These are phyloP conservation scores for Botryosphaeria dothidea DNA, from an alignment of 2,329 filamentous ascomycete species.

Conservation along the genomic window DNA sequence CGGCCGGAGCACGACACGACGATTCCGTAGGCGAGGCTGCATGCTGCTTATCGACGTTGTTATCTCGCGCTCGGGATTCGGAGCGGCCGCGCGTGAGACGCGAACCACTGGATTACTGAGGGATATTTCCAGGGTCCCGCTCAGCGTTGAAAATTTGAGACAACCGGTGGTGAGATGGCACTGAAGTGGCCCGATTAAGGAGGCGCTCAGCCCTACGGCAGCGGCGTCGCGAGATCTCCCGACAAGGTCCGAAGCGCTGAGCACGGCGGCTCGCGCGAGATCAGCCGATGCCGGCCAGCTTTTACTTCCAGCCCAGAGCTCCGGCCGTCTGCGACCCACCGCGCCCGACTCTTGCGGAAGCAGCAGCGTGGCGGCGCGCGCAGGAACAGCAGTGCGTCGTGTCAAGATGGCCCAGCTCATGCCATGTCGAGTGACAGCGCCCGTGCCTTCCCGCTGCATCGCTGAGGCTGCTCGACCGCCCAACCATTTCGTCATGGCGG, in stretches of 20 bases:
- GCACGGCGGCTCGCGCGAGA: slow-evolving; percentile 7
- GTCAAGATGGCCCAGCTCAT: slow-evolving; percentile 6
- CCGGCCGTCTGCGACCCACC: slow-evolving; percentile 6
- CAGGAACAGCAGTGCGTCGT: slow-evolving; percentile 10
- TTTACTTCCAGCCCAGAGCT: slow-evolving; percentile 5
- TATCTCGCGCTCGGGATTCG: background rate
- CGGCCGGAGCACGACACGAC: background rate
- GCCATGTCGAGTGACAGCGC: slow-evolving; percentile 16
- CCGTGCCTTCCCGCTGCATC: slow-evolving; percentile 2
- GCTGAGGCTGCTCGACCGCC: background rate
- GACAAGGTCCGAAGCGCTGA: slow-evolving; percentile 2
- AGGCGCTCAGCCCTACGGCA: slow-evolving; percentile 13
- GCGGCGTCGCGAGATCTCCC: slow-evolving; percentile 11
- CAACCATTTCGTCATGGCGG: slow-evolving; percentile 15
- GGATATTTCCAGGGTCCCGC: slow-evolving; percentile 13
- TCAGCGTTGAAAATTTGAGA: slow-evolving; percentile 12
- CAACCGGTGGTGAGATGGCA: slow-evolving; percentile 13
- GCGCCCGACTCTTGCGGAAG: background rate
- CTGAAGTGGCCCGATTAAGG: slow-evolving; percentile 12
- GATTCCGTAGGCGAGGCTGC: background rate
- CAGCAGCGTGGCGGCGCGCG: background rate
- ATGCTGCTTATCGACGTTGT: background rate
- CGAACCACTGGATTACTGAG: slow-evolving; percentile 3
- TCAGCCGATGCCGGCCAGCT: slow-evolving; percentile 18
- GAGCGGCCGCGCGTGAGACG: slow-evolving; percentile 5